Conservation (phyloP, 805 yeast species). For the Kodamaea kakaduensis region DNA sequence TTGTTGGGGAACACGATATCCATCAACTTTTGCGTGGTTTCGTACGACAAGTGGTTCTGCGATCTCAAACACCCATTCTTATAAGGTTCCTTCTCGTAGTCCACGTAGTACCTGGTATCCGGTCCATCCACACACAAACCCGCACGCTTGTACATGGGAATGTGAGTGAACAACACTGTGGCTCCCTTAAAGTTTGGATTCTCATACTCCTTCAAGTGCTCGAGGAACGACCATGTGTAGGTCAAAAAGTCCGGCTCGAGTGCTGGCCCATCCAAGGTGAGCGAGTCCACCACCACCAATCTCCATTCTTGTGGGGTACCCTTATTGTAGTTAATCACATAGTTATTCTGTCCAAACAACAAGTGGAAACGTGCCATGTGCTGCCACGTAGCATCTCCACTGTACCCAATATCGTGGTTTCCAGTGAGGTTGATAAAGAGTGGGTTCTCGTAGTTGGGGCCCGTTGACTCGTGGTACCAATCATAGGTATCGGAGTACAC, state of each 20-base stretch:
- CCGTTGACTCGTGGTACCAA: conserved; percentile 48
- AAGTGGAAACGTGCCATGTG: conserved; percentile 75
- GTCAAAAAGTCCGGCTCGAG: conserved; percentile 64
- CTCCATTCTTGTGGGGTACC: conserved; percentile 75
- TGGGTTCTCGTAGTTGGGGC: conserved; percentile 49
- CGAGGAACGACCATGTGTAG: conserved; percentile 71
- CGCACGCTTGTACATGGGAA: conserved; percentile 77
- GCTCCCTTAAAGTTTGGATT: conserved; percentile 59
- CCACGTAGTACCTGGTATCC: conserved; percentile 43
- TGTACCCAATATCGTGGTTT: conserved; percentile 93
- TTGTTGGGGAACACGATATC: conserved; percentile 64
- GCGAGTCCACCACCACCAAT: conserved; percentile 79
- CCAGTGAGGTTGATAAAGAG: conserved; percentile 84
- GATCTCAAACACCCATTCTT: conserved; percentile 70
- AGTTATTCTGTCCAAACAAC: conserved; percentile 83
- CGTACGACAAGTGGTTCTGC: conserved; percentile 77
- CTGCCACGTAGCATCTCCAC: conserved; percentile 91
- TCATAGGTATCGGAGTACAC: conserved; percentile 56
- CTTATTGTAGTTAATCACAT: conserved; percentile 64
- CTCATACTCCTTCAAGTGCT: conserved; percentile 48
- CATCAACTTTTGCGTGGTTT: conserved; percentile 63
- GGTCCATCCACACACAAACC: conserved; percentile 92
- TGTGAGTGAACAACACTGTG: conserved; percentile 80
- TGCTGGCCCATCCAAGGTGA: conserved; percentile 88
- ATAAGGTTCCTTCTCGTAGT: conserved; percentile 57